Evolutionary conservation across 2,329 filamentous ascomycete species (phyloP).

Genomic region (Teratosphaeria epicoccoides): DNA sequence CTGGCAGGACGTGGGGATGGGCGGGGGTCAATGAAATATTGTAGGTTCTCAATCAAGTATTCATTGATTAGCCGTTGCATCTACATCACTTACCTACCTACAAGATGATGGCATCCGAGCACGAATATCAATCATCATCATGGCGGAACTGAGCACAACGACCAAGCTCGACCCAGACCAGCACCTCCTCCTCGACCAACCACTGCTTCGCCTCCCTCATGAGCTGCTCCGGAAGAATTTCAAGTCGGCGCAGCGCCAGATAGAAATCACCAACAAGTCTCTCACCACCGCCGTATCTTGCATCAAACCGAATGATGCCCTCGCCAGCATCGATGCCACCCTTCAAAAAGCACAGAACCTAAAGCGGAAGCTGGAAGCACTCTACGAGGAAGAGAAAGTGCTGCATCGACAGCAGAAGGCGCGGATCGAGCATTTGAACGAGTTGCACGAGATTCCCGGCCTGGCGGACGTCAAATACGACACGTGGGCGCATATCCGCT

Average conservation of each 20-base stretch:
- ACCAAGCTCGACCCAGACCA: conserved; percentile 29
- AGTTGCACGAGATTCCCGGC: conserved; percentile 62
- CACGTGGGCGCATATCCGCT: conserved; percentile 67
- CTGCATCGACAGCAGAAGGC: conserved; percentile 67
- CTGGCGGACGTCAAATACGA: conserved; percentile 92
- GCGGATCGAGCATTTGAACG: conserved; percentile 68
- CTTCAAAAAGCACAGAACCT: conserved; percentile 72
- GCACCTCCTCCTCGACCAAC: conserved; percentile 78
- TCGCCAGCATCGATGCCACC: conserved; percentile 74
- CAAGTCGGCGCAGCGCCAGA: conserved; percentile 66
- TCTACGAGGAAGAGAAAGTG: conserved; percentile 68
- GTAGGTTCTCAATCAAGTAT: no score
- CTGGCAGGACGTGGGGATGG: no score
- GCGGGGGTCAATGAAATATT: no score
- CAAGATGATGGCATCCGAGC: not conserved
- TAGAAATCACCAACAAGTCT: conserved; percentile 59
- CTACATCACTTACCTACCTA: not conserved
- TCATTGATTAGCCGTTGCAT: not conserved
- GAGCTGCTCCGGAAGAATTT: conserved; percentile 93
- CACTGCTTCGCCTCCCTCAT: conserved; percentile 81
- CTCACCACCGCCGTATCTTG: conserved; percentile 49
- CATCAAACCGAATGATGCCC: conserved; percentile 51
- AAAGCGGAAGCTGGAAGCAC: conserved; percentile 71
- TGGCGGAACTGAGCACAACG: conserved; percentile 31
- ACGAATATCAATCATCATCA: conserved; percentile 12